Base-by-base conservation (phyloP, 495 filamentous ascomycete species). In the Aspergillus hancockii region DNA sequence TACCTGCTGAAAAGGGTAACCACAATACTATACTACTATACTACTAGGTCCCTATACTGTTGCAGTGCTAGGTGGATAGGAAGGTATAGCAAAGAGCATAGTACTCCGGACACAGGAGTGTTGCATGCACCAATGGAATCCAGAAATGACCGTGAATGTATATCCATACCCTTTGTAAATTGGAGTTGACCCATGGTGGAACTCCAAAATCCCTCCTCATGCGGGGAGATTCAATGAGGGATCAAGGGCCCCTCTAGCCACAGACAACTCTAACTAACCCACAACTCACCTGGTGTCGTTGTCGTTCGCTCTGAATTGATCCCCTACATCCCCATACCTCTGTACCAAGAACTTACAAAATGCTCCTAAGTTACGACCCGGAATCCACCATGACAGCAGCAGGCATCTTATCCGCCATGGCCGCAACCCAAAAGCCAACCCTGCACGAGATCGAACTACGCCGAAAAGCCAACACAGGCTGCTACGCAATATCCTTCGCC, bases 281-380 rank as follows among this genome's bases (percentile, higher is more conserved):
- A 12, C 46, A 12, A 12, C n/a, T 21, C 46, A 49, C 10, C 21
- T 18, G 31, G 31, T 12, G 21, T 23, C 1, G n/a, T 41, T 21
- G 12, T 19, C 10, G 31, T 41, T 6, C 14, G 19, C 3, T n/a
- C 28, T 36, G 28, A 28, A 28, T 7, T 7, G 4, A 38, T 43
- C n/a, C 21, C 40, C 30, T 16, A 46, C 22, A 55, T n/a, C n/a
- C n/a, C n/a, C 32, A 30, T 49, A 38, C 38, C 38, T 16, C 32
- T 9, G n/a, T 4, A 32, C 50, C 21, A 36, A n/a, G n/a, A 34
- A 14, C 50, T 2, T n/a, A 5, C 25, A 40, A 19, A 58, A 66
- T 66, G 60, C 45, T 60, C 55, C 60, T 66, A 22, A 53, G 43
- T 45, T 55, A 32, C 31, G 60, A 66, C 28, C 57, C 63, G 8